Evolutionary conservation across 192 early-diverging fungal species (phyloP).

Genomic region (Coemansia sp.): DNA sequence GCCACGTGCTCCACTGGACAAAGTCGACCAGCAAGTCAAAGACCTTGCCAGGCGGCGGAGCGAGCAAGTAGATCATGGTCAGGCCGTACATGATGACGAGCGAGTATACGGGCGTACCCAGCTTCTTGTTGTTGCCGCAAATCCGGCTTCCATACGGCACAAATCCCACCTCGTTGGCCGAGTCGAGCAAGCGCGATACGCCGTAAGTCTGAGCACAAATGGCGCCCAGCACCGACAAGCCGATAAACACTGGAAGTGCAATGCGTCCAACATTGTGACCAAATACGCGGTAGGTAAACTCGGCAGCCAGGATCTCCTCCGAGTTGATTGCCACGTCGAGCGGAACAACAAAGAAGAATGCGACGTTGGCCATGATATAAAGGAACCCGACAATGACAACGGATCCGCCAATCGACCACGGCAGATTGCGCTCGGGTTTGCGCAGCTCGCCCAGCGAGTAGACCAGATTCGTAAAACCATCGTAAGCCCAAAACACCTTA

Average conservation of each 20-base stretch:
- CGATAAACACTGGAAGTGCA: conserved; percentile 59
- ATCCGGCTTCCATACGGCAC: conserved; percentile 53
- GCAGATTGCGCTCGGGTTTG: conserved; percentile 76
- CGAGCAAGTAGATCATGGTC: conserved; percentile 58
- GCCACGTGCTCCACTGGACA: conserved; percentile 63
- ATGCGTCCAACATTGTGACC: conserved; percentile 56
- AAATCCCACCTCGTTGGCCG: conserved; percentile 58
- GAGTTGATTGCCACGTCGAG: conserved; percentile 68
- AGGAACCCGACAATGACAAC: conserved; percentile 71
- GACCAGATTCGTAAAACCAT: conserved; percentile 76
- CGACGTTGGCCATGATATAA: conserved; percentile 81
- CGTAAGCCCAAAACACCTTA: conserved; percentile 62
- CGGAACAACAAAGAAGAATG: conserved; percentile 80
- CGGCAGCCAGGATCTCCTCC: conserved; percentile 63
- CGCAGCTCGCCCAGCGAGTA: conserved; percentile 87
- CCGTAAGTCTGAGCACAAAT: conserved; percentile 59
- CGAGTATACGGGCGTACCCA: conserved; percentile 52
- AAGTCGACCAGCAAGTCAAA: conserved; percentile 67
- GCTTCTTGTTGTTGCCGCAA: conserved; percentile 47
- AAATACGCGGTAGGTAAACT: conserved; percentile 61
- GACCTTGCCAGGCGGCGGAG: conserved; percentile 62
- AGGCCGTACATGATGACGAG: conserved; percentile 53
- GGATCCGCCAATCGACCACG: conserved; percentile 77
- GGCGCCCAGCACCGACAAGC: conserved; percentile 59
- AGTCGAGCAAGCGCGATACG: conserved; percentile 58